Base-by-base conservation (phyloP, 78 protist species). In the Dictyostelium brefeldianum region DNA sequence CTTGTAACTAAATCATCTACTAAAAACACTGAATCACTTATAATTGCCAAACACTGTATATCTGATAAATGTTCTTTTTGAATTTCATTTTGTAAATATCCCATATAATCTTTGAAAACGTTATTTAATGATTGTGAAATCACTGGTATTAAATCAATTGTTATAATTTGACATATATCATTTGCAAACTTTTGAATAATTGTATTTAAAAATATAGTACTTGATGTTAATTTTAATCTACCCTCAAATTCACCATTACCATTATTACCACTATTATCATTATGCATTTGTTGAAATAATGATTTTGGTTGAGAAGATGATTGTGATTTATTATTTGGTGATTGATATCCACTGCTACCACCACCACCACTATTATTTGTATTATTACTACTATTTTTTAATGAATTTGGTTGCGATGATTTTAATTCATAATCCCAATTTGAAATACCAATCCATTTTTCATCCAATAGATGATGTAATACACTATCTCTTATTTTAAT, bases 191-290 rank as follows among this genome's bases (percentile, higher is more conserved):
- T 74, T 51, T 87, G 93, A 59, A 65, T 87, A 4, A 65, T 77
- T 18, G 84, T 77, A 36, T 87, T 87, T 62, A 87, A 65, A 65
- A 87, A 87, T 77, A 87, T 87, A 46, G 93, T 87, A 36, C 79
- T 64, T 20, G 78, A 51, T 17, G 93, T 87, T 22, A 87, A 50
- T 29, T 87, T 87, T 8, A 87, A 36, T 77, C 69, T 87, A 22
- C 80, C 67, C 4, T 77, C 79, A 36, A 36, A 36, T 36, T 87
- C 82, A 46, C 7, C n/a, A 15, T 56, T 36, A 36, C 43, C 43
- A 36, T 36, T 36, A 65, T 65, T 65, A 25, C 15, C 50, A 31
- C 10, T 54, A 25, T 77, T 22, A 25, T 46, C 65, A 50, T 77
- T 62, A 27, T 77, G 43, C 48, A 50, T 50, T 15, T 50, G 51